Percentiles rank a stretch among this genome's conserved stretches.
These are phyloP conservation scores for Coniochaeta ligniaria DNA, from an alignment of 2,329 filamentous ascomycete genomes.

Conservation along the genomic window DNA sequence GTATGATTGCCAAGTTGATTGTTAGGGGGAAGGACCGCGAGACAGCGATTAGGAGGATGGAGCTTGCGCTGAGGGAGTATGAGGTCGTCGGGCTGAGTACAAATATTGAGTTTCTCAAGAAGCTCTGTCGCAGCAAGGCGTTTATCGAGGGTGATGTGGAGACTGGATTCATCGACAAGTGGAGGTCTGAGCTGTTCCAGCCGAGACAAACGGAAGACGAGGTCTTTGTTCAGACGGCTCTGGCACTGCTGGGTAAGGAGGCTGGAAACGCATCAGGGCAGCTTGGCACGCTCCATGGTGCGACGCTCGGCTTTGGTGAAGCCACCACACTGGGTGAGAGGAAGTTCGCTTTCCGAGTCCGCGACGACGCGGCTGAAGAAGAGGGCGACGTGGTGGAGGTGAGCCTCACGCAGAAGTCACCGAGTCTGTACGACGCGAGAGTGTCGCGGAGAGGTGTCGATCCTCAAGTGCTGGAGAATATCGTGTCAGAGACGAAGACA, in stretches of 20 bases:
- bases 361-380: slow-evolving; percentile 41
- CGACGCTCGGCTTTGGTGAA: slow-evolving; percentile 48
- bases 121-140: slow-evolving; percentile 69
- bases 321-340: slow-evolving; percentile 31
- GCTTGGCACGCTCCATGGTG: slow-evolving; percentile 32
- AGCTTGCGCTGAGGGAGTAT: slow-evolving; percentile 75
- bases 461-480: slow-evolving; percentile 33
- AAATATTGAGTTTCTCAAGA: slow-evolving; percentile 95
- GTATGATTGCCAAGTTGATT: slow-evolving; percentile 98
- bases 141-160: slow-evolving; percentile 88
- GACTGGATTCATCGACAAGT: slow-evolving; percentile 92
- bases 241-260: slow-evolving; percentile 59
- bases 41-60: slow-evolving; percentile 76
- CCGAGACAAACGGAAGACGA: slow-evolving; percentile 57
- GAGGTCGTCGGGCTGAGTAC: slow-evolving; percentile 90
- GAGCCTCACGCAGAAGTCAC: slow-evolving; percentile 38
- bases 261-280: not conserved
- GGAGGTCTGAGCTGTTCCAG: slow-evolving; percentile 70
- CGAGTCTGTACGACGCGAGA: slow-evolving; percentile 37
- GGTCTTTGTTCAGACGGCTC: slow-evolving; percentile 77
- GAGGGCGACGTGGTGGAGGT: slow-evolving; percentile 55
- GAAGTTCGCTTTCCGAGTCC: slow-evolving; percentile 43
- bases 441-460: slow-evolving; percentile 33
- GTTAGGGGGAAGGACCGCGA: slow-evolving; percentile 73
- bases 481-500: slow-evolving; percentile 31